Evolutionary conservation across 352 stramenopile species (phyloP).

Genomic region (Phytophthora sp.): DNA sequence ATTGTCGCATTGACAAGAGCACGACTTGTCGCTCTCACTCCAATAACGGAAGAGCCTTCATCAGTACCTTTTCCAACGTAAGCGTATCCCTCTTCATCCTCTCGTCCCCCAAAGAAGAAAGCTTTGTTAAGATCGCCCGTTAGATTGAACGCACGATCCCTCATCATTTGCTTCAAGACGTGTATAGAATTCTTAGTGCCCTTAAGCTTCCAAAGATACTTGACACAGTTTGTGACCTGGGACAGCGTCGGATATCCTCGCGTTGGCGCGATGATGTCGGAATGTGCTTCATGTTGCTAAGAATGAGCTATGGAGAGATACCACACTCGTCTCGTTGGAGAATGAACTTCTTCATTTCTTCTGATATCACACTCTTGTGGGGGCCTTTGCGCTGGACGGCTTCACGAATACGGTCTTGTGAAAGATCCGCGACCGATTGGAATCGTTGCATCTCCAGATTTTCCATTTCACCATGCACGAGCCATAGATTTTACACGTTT

Average conservation of each 20-base stretch:
- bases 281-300: not conserved
- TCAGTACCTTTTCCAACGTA: conserved; percentile 10
- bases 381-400: no score
- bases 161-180: not conserved
- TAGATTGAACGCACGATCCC: conserved; percentile 1
- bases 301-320: conserved; percentile 5
- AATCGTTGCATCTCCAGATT: no score
- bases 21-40: conserved; percentile 1
- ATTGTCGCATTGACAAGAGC: conserved; percentile 7
- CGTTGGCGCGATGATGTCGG: not conserved
- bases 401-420: no score
- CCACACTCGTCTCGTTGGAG: no score
- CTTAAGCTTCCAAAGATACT: not conserved
- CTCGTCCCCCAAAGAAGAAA: no score
- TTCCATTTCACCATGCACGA: no score
- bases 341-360: no score
- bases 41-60: conserved; percentile 6
- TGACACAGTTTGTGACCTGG: conserved; percentile 6
- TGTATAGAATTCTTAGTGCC: conserved; percentile 4
- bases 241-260: not conserved
- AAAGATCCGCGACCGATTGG: no score
- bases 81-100: no score
- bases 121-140: conserved; percentile 1
- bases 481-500: no score
- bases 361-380: no score